phyloP scores from a whole-genome alignment of 208 protist genomes.

The Trypanosoma brucei region DNA sequence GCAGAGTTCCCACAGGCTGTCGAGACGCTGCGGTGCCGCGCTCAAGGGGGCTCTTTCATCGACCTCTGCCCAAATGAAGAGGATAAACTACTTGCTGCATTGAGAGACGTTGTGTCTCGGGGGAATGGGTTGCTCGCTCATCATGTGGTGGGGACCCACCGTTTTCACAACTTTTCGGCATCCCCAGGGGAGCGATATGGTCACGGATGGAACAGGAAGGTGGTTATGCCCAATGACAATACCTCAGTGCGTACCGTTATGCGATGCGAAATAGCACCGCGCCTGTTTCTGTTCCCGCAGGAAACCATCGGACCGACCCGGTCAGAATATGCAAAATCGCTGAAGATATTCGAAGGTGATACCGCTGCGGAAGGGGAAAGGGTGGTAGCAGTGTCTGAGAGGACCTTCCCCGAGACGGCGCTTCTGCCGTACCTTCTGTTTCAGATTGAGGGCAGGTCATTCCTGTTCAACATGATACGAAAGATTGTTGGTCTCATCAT shows the following conservation, averaged over 20 bases:
- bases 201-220: constrained; percentile 29
- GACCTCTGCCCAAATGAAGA: constrained; percentile 9
- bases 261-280: constrained; percentile 57
- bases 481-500: constrained; percentile 76
- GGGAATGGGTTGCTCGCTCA: constrained; percentile 45
- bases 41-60: neutral
- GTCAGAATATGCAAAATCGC: constrained; percentile 4
- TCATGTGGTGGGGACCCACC: constrained; percentile 57
- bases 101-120: constrained; percentile 22
- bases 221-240: constrained; percentile 48
- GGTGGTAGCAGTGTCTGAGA: neutral
- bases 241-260: constrained; percentile 64
- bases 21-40: neutral
- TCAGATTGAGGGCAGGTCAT: constrained; percentile 80
- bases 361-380: neutral
- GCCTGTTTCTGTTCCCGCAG: constrained; percentile 53
- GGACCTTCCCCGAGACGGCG: neutral
- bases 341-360: neutral
- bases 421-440: constrained; percentile 68
- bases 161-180: constrained; percentile 87
- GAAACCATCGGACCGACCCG: constrained; percentile 4
- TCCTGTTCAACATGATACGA: constrained; percentile 89
- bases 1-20: constrained; percentile 5
- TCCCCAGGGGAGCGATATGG: constrained; percentile 39
- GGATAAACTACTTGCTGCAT: constrained; percentile 25